Conservation (phyloP, 2,329 filamentous ascomycete species). For the Penicillium sp. region DNA sequence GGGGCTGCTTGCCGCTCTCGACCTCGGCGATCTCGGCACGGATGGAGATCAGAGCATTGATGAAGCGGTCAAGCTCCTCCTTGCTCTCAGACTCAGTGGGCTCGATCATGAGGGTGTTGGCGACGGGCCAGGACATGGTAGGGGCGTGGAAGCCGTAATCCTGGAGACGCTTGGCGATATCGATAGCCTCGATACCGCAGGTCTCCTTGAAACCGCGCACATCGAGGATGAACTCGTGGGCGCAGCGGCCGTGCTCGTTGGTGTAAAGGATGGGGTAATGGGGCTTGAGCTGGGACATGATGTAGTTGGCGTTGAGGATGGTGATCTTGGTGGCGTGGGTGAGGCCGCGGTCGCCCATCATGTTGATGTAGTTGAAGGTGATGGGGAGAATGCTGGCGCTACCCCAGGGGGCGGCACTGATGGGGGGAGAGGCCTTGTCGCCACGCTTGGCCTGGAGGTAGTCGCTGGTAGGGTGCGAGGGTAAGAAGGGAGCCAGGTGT, state of each 20-base stretch:
- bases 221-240: slow-evolving; percentile 97
- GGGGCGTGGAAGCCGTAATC: slow-evolving; percentile 98
- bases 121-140: slow-evolving; percentile 95
- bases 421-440: slow-evolving; percentile 58
- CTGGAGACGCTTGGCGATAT: slow-evolving; percentile 93
- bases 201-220: slow-evolving; percentile 79
- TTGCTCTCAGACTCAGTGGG: slow-evolving; percentile 93
- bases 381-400: slow-evolving; percentile 92
- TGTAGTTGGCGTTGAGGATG: slow-evolving; percentile 96
- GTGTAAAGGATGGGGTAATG: slow-evolving; percentile 94
- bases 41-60: slow-evolving; percentile 84
- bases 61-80: slow-evolving; percentile 89
- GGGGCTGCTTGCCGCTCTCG: slow-evolving; percentile 74
- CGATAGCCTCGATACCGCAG: slow-evolving; percentile 83
- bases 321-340: slow-evolving; percentile 89
- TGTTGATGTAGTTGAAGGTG: slow-evolving; percentile 90
- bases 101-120: slow-evolving; percentile 97
- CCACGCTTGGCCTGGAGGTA: slow-evolving; percentile 41
- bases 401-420: slow-evolving; percentile 81
- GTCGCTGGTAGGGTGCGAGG: slow-evolving; percentile 65
- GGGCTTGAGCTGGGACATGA: slow-evolving; percentile 79
- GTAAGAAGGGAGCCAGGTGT: slow-evolving; percentile 75
- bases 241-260: slow-evolving; percentile 82
- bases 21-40: slow-evolving; percentile 79
- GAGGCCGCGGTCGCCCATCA: slow-evolving; percentile 83